These are phyloP conservation scores for Chlorophyllum brunneum DNA, from an alignment of 768 basidiomycete genomes.

Conservation along the genomic window DNA sequence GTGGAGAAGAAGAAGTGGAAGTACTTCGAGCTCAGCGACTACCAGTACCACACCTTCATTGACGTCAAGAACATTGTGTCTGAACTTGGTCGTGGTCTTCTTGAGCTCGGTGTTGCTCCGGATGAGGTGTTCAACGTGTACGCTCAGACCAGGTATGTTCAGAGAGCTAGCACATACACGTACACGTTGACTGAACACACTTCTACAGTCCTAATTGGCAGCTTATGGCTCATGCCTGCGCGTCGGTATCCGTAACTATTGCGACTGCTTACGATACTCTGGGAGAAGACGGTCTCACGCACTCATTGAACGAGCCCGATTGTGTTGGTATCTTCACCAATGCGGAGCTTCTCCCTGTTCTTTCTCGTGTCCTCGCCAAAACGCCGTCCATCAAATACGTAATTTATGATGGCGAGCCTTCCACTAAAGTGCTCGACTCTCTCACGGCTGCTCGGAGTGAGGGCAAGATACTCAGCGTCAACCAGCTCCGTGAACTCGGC, in stretches of 20 bases:
- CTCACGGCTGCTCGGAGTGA: slow-evolving; percentile 52
- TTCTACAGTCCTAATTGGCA: slow-evolving; percentile 68
- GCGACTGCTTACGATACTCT: slow-evolving; percentile 97
- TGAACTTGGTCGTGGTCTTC: slow-evolving; percentile 66
- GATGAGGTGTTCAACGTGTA: slow-evolving; percentile 89
- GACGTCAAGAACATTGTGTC: slow-evolving; percentile 63
- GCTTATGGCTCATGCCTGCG: slow-evolving; percentile 78
- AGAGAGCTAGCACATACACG: not conserved
- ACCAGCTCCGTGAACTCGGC: slow-evolving; percentile 71
- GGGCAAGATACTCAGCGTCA: slow-evolving; percentile 60
- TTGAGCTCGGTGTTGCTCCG: slow-evolving; percentile 64
- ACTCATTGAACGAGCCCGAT: slow-evolving; percentile 82
- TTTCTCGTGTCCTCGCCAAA: slow-evolving; percentile 65
- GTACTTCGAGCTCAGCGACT: slow-evolving; percentile 89
- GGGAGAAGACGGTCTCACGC: slow-evolving; percentile 81
- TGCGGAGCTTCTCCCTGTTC: slow-evolving; percentile 78
- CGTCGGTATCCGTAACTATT: slow-evolving; percentile 72
- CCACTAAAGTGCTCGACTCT: slow-evolving; percentile 49
- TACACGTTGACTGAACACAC: not conserved
- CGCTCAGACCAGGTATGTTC: slow-evolving; percentile 70
- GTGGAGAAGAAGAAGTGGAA: slow-evolving; percentile 94
- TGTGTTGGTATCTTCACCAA: slow-evolving; percentile 90
- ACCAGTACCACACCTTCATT: slow-evolving; percentile 74
- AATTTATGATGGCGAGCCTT: slow-evolving; percentile 79
- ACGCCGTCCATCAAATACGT: slow-evolving; percentile 76